Conservation (phyloP, 2,329 filamentous ascomycete genomes). For the Paracamarosporium sp. region DNA sequence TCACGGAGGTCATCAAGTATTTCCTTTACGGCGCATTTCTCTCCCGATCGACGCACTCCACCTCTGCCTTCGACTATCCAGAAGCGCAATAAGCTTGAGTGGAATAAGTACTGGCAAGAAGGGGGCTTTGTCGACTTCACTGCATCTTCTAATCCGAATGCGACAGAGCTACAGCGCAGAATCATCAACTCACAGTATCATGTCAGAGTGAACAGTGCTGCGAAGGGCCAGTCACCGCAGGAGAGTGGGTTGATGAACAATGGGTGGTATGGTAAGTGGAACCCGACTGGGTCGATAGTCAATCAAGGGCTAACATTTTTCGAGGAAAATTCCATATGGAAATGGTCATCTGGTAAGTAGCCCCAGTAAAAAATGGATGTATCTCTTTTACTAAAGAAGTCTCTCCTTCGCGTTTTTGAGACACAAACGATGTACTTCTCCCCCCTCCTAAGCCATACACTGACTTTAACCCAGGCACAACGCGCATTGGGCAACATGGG, state of each 20-base stretch:
- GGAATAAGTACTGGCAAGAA: slow-evolving; percentile 57
- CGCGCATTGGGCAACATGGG: slow-evolving; percentile 59
- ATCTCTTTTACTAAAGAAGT: too few species aligned
- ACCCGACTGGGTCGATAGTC: background rate
- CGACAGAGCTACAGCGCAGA: slow-evolving; percentile 59
- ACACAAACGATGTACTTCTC: too few species aligned
- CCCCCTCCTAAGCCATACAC: too few species aligned
- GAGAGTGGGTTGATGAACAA: slow-evolving; percentile 59
- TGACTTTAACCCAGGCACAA: too few species aligned
- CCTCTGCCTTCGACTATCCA: slow-evolving; percentile 29
- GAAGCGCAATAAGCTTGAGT: slow-evolving; percentile 26
- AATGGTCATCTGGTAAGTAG: slow-evolving; percentile 61
- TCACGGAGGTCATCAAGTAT: slow-evolving; percentile 13
- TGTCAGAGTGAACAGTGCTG: slow-evolving; percentile 59
- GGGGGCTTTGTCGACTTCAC: slow-evolving; percentile 61
- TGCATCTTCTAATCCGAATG: slow-evolving; percentile 44
- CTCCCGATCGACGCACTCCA: slow-evolving; percentile 29
- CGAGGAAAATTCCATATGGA: slow-evolving; percentile 61
- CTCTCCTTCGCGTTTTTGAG: too few species aligned
- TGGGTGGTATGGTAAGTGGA: slow-evolving; percentile 55
- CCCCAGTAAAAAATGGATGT: too few species aligned
- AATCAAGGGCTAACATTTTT: background rate
- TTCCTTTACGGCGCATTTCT: slow-evolving; percentile 32
- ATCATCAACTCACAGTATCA: slow-evolving; percentile 63
- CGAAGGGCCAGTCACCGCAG: slow-evolving; percentile 53